These are phyloP conservation scores for Echium plantagineum DNA, from an alignment of 257 asterid species.

Conservation along the genomic window DNA sequence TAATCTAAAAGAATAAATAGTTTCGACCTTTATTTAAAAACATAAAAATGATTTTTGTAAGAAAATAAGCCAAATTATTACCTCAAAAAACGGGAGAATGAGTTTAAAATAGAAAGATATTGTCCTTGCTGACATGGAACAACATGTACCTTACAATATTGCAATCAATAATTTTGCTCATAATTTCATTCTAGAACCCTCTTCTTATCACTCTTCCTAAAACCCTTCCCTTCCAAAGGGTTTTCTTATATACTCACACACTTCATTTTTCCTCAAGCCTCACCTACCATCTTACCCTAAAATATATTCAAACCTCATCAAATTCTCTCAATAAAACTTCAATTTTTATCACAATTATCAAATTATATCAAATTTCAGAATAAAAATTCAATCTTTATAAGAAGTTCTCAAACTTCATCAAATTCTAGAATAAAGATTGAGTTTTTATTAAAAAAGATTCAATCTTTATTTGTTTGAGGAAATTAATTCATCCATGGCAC, in stretches of 20 bases:
- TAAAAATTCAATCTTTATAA: background rate
- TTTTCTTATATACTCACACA: background rate
- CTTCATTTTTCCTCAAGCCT: constrained; percentile 5
- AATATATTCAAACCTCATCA: too few relatives aligned
- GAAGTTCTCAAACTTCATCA: too few relatives aligned
- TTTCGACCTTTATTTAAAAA: too few relatives aligned
- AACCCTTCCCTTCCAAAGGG: constrained; percentile 23
- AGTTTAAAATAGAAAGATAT: too few relatives aligned
- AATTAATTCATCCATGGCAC: constrained; percentile 38
- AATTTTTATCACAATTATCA: too few relatives aligned
- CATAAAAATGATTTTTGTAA: too few relatives aligned
- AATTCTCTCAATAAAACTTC: background rate
- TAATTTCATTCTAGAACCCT: constrained; percentile 52
- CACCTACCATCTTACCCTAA: constrained; percentile 2
- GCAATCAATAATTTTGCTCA: constrained; percentile 8
- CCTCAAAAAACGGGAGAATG: too few relatives aligned
- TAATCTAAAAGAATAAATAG: too few relatives aligned
- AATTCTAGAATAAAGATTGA: background rate
- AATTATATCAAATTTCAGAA: background rate
- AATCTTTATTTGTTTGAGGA: background rate
- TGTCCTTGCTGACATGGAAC: constrained; percentile 39
- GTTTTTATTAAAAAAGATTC: background rate
- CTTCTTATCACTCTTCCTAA: constrained; percentile 16
- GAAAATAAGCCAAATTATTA: too few relatives aligned
- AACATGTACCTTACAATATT: constrained; percentile 38